phyloP scores from a whole-genome alignment of 208 protist genomes.

The Entamoeba histolytica region DNA sequence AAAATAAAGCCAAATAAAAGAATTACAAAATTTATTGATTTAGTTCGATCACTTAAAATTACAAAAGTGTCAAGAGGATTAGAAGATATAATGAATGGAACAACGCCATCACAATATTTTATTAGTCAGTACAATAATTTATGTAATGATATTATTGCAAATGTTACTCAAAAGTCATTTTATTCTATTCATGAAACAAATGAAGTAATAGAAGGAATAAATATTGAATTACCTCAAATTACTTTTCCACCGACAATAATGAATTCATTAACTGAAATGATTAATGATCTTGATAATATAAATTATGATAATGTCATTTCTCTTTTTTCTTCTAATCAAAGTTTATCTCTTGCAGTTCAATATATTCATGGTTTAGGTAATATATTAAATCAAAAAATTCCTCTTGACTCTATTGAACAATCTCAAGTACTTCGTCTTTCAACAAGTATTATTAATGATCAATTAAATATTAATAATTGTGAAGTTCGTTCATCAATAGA shows the following conservation, averaged over 20 bases:
- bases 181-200: background rate
- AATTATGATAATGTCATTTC: background rate
- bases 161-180: background rate
- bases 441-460: background rate
- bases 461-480: background rate
- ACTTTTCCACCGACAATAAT: background rate
- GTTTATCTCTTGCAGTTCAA: background rate
- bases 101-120: background rate
- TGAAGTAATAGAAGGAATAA: background rate
- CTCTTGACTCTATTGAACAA: background rate
- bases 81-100: background rate
- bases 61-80: background rate
- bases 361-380: background rate
- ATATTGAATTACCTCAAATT: background rate
- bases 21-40: background rate
- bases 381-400: background rate
- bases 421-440: background rate
- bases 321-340: background rate
- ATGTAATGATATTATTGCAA: background rate
- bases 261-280: background rate
- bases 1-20: background rate
- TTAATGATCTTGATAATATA: background rate
- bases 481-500: background rate
- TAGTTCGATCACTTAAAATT: background rate
- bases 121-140: background rate